Base-by-base conservation (phyloP, 2,329 filamentous ascomycete species). In the Epichloe aotearoae region DNA sequence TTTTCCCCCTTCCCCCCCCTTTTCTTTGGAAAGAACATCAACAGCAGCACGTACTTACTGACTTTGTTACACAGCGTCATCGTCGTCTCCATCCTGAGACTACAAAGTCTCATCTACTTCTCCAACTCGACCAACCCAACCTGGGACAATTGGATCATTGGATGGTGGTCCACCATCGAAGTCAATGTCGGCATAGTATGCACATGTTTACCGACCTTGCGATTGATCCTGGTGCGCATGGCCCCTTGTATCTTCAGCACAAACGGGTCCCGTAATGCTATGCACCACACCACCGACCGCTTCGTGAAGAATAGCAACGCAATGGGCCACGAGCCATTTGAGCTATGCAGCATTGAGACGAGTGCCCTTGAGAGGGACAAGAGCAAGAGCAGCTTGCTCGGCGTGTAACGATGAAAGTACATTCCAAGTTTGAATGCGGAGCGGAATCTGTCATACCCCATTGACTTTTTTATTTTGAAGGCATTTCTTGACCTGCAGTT, bases 111-210 rank as follows among this genome's bases (percentile, higher is more conserved):
- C 42, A 45, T 52, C 17, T 37, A 50, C 26, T 51, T 51, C 38
- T 26, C 48, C 17, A 51, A 53, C 11, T 46, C 45, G 10, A 52
- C 15, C 17, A 54, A 53, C 36, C 49, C 50, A 39, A 46, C 54
- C 20, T 50, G 44, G 50, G 40, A 56, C 17, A 45, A 54, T 30
- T 50, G 41, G 45, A 46, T 34, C 20, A 44, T 43, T 5, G 42
- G 3, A 10, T 53, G 46, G 49, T 53, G 52, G 52, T 53, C 52
- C 4, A 51, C 44, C 43, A 50, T 51, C 14, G 49, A 51, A 36
- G 46, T 51, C 41, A 51, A 49, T 11, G 46, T 50, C 30, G 51
- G 51, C 42, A 40, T 47, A 39, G 44, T 49, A n/a, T 53, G 52
- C 46, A 46, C 52, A 10, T 53, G 52, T 43, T 17, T 53, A 19